Conservation (phyloP, 2,329 filamentous ascomycete species). For the Coniochaeta hoffmannii region DNA sequence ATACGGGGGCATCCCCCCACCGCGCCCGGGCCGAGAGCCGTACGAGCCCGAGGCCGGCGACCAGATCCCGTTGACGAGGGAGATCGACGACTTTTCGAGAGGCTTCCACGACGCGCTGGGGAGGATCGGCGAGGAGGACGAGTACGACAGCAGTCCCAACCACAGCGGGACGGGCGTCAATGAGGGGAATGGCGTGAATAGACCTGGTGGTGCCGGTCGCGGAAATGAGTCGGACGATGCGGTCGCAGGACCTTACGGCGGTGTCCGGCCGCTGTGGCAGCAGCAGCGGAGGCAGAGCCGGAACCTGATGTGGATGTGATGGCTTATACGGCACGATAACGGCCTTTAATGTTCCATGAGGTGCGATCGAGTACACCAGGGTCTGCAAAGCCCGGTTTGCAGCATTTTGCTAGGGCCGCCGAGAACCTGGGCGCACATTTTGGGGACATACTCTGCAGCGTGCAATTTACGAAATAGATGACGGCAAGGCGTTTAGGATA, state of each 20-base stretch:
- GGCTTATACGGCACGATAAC: neutral
- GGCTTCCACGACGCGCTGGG: constrained; percentile 33
- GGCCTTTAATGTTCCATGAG: neutral
- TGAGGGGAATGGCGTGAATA: constrained; percentile 10
- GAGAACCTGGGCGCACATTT: neutral
- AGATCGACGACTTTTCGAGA: constrained; percentile 37
- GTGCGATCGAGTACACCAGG: neutral
- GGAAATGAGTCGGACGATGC: neutral
- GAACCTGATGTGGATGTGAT: constrained; percentile 39
- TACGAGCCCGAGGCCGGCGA: neutral
- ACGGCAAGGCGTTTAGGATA: neutral
- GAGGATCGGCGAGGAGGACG: constrained; percentile 29
- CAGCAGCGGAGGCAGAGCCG: constrained; percentile 42
- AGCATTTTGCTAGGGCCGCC: neutral
- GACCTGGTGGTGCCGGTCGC: constrained; percentile 20
- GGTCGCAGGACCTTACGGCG: constrained; percentile 2
- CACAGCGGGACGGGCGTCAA: neutral
- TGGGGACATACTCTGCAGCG: neutral
- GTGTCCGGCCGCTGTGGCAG: constrained; percentile 40
- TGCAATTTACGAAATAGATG: neutral
- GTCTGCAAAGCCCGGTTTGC: neutral
- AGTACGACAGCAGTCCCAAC: constrained; percentile 16
- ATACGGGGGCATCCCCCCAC: neutral
- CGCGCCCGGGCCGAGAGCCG: neutral
- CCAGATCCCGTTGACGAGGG: constrained; percentile 30